A percentile compares a stretch with the other conserved stretches of the same genome.
These are phyloP conservation scores for Hypocrella siamensis DNA, from an alignment of 2,329 filamentous ascomycete genomes.

Conservation along the genomic window DNA sequence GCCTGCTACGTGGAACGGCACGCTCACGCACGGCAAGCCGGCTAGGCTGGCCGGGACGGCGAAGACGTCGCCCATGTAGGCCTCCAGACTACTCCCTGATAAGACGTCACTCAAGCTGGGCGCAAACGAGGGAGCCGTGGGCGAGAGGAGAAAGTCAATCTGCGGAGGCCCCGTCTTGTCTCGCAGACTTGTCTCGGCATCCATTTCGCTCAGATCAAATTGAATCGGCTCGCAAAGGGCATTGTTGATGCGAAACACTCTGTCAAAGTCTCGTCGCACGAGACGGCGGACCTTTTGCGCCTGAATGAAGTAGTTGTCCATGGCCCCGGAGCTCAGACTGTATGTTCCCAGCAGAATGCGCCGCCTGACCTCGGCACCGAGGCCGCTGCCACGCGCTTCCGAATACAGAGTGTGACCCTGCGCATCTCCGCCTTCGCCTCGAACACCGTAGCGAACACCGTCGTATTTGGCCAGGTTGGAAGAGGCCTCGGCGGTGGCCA, in stretches of 20 bases:
- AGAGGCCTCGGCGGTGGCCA: conserved; percentile 86
- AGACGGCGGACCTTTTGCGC: conserved; percentile 76
- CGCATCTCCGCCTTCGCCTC: conserved; percentile 34
- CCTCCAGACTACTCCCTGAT: conserved; percentile 45
- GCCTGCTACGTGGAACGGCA: conserved; percentile 38
- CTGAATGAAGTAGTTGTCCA: conserved; percentile 93
- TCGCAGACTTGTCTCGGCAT: conserved; percentile 32
- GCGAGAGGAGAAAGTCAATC: conserved; percentile 77
- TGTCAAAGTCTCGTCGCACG: conserved; percentile 76
- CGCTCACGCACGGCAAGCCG: conserved; percentile 73
- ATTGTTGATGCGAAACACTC: conserved; percentile 55
- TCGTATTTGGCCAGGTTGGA: conserved; percentile 97
- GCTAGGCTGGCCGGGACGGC: conserved; percentile 90
- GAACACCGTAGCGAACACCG: conserved; percentile 75
- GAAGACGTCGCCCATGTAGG: conserved; percentile 87
- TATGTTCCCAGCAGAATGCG: conserved; percentile 84
- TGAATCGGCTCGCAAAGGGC: conserved; percentile 41
- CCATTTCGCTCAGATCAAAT: conserved; percentile 46
- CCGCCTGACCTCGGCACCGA: conserved; percentile 73
- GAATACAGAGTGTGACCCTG: conserved; percentile 57
- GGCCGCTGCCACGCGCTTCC: conserved; percentile 53
- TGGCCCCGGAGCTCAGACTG: conserved; percentile 74
- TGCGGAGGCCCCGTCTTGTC: conserved; percentile 42
- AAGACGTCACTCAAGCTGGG: conserved; percentile 46
- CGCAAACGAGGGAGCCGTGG: conserved; percentile 67